Conservation (phyloP, 495 filamentous ascomycete species). For the Paragyromitra xinjiangensis region DNA sequence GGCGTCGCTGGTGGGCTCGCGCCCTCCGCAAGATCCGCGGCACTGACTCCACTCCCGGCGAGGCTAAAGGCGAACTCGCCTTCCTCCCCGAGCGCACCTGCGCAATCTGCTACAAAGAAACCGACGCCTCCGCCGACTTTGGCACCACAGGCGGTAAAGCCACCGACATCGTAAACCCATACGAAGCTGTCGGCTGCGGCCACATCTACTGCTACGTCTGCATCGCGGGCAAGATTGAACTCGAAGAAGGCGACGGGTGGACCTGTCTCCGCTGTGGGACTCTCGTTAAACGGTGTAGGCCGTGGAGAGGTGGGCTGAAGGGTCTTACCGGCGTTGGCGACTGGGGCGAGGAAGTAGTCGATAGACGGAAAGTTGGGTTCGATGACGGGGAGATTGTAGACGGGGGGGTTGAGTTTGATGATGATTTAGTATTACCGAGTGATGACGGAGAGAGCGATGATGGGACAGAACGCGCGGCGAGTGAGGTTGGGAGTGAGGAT, state of each 20-base stretch:
- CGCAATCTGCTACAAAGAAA: slow-evolving; percentile 96
- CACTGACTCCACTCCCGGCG: slow-evolving; percentile 59
- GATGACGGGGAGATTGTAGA: slow-evolving; percentile 32
- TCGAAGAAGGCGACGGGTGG: slow-evolving; percentile 96
- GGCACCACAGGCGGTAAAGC: slow-evolving; percentile 86
- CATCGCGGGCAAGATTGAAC: slow-evolving; percentile 85
- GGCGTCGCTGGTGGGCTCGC: slow-evolving; percentile 86
- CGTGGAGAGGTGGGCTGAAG: slow-evolving; percentile 77
- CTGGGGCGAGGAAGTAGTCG: slow-evolving; percentile 57
- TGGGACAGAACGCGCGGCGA: slow-evolving; percentile 26
- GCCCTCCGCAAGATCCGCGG: slow-evolving; percentile 78
- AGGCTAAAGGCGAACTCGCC: slow-evolving; percentile 73
- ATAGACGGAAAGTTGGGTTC: slow-evolving; percentile 41
- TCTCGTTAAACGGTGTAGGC: slow-evolving; percentile 84
- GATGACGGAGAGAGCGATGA: slow-evolving; percentile 39
- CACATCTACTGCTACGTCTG: slow-evolving; percentile 98
- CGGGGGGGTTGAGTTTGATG: not conserved
- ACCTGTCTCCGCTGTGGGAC: slow-evolving; percentile 90
- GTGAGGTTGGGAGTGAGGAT: slow-evolving; percentile 37
- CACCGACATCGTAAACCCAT: slow-evolving; percentile 96
- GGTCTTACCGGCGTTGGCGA: slow-evolving; percentile 49
- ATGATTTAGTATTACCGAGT: slow-evolving; percentile 16
- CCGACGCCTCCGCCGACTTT: slow-evolving; percentile 74
- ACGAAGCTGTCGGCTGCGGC: slow-evolving; percentile 88
- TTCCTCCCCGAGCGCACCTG: slow-evolving; percentile 94